Conservation (phyloP, 2,329 filamentous ascomycete species). For the Rutstroemia sp. region DNA sequence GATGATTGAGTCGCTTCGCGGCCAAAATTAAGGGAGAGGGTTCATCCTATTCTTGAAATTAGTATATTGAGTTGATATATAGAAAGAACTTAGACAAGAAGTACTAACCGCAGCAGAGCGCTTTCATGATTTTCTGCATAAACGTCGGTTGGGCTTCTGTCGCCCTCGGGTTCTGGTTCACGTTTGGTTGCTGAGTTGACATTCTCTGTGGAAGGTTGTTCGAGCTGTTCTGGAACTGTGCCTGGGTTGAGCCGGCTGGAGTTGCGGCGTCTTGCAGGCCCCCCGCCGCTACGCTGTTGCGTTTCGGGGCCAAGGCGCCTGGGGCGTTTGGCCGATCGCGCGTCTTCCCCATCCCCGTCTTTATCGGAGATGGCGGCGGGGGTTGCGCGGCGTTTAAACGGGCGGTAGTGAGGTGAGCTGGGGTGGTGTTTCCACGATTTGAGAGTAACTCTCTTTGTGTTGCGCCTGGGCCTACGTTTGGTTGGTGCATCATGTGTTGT, state of each 20-base stretch:
- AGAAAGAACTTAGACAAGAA: constrained; percentile 8
- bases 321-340: constrained; percentile 69
- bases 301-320: constrained; percentile 61
- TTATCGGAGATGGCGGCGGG: constrained; percentile 79
- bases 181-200: constrained; percentile 45
- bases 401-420: constrained; percentile 58
- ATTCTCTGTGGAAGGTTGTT: constrained; percentile 69
- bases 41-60: constrained; percentile 24
- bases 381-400: constrained; percentile 93
- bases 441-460: constrained; percentile 81
- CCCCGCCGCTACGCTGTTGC: constrained; percentile 64
- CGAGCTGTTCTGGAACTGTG: constrained; percentile 93
- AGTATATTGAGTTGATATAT: constrained; percentile 10
- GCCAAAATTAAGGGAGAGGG: constrained; percentile 9
- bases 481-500: constrained; percentile 66
- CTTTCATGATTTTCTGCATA: constrained; percentile 89
- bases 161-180: constrained; percentile 48
- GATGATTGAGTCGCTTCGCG: not conserved
- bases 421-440: constrained; percentile 40
- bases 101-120: constrained; percentile 75
- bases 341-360: constrained; percentile 66
- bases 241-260: constrained; percentile 84
- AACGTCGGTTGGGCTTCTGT: constrained; percentile 70
- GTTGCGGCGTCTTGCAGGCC: constrained; percentile 71
- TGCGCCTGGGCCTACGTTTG: constrained; percentile 52